Evolutionary conservation across 2,329 filamentous ascomycete genomes (phyloP).

Genomic region (Fusarium sp.): DNA sequence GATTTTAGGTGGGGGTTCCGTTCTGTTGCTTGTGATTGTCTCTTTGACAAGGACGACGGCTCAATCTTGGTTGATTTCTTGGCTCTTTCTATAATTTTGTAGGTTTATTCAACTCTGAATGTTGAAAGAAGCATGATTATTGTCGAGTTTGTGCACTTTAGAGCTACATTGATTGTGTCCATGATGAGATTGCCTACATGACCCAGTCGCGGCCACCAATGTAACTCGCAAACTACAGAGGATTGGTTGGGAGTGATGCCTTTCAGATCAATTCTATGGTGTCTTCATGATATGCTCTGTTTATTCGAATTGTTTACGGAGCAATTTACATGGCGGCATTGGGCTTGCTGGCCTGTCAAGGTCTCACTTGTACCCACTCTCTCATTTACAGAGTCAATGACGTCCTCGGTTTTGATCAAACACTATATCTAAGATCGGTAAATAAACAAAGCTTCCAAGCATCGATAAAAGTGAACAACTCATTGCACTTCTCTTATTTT

Average conservation of each 20-base stretch:
- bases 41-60: background rate
- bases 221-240: background rate
- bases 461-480: background rate
- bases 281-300: fast-evolving
- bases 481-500: background rate
- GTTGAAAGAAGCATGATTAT: background rate
- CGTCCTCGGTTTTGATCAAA: constrained; percentile 1
- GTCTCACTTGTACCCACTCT: background rate
- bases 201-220: background rate
- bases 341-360: background rate
- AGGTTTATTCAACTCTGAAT: background rate
- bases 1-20: background rate
- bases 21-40: background rate
- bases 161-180: background rate
- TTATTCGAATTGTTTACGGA: background rate
- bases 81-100: background rate
- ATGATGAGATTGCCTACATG: background rate
- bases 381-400: constrained; percentile 20
- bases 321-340: background rate
- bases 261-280: background rate
- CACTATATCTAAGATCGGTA: background rate
- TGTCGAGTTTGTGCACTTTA: background rate
- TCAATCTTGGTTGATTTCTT: background rate
- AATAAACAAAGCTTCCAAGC: background rate
- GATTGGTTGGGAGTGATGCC: background rate